Evolutionary conservation across 2,329 filamentous ascomycete species (phyloP), one percentile per base, ranked within the genome.

Genomic region (Fusarium xylarioides): DNA sequence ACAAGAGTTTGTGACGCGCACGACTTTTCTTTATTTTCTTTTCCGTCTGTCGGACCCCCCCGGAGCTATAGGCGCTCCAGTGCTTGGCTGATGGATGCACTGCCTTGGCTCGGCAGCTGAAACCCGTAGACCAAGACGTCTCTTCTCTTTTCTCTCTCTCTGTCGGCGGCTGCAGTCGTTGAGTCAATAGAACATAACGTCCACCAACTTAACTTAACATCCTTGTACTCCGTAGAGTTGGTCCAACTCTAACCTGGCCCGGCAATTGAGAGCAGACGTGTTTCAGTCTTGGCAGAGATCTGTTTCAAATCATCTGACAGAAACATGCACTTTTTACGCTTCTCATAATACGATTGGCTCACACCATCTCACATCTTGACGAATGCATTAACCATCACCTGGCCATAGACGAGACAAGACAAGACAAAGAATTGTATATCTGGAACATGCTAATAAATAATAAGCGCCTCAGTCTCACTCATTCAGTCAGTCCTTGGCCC

Each of bases 91-190:
- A 30, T 21, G 34, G 47, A 63, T 70, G 63, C 69, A 72, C 71
- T 74, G 75, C 75, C 75, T 72, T 74, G 63, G 55, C 55, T 66
- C 58, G 66, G 62, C 70, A 75, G 70, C 74, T 77, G 74, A 68
- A 67, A 61, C 32, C 63, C 69, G 52, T 42, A 50, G 44, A 43
- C 23, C 28, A 53, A 56, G 44, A 69, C 56, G 52, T 43, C 15
- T n/a, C 23, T 21, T 37, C 5, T 62, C 15, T 21, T 21, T 11
- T 30, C 14, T 46, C 43, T 28, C 8, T 49, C 5, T 49, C 19
- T 30, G 47, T 34, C 47, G 47, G 47, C 47, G 30, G 30, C n/a
- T 23, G 30, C n/a, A 11, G 47, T 62, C n/a, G 38, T 26, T 55
- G 23, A 18, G n/a, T 32, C 35, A 26, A 38, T 52, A 10, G 21